Percentiles rank a stretch among this genome's conserved stretches.
phyloP scores from a whole-genome alignment of 2,329 filamentous ascomycete genomes.

The Colletotrichum tabaci region DNA sequence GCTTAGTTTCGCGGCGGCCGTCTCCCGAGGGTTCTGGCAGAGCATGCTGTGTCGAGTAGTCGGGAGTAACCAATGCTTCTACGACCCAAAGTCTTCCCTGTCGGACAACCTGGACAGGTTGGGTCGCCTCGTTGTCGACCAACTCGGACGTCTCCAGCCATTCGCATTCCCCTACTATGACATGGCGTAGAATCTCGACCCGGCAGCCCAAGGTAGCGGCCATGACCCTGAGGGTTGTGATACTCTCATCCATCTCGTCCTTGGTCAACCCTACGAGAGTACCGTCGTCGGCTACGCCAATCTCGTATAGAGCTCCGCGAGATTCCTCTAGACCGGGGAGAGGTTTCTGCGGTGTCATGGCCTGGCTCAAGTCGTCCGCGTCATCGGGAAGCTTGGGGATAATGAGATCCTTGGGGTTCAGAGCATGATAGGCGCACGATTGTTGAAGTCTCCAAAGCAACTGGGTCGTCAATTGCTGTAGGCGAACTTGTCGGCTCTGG shows the following conservation, averaged over 20 bases:
- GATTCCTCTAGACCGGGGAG: constrained; percentile 92
- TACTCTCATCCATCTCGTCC: constrained; percentile 93
- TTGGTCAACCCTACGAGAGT: constrained; percentile 89
- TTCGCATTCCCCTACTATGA: constrained; percentile 89
- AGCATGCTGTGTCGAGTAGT: constrained; percentile 61
- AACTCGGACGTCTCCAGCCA: constrained; percentile 68
- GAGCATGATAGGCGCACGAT: constrained; percentile 91
- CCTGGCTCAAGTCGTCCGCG: constrained; percentile 60
- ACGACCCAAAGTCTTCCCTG: constrained; percentile 83
- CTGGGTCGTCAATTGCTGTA: constrained; percentile 95
- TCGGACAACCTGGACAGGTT: constrained; percentile 45
- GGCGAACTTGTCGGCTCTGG: constrained; percentile 84
- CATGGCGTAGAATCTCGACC: constrained; percentile 84
- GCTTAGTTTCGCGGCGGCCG: constrained; percentile 22
- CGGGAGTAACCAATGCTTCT: constrained; percentile 89
- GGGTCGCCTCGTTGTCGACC: constrained; percentile 47
- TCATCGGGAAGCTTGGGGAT: constrained; percentile 82
- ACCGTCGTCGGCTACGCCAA: constrained; percentile 95
- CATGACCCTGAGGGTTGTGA: constrained; percentile 89
- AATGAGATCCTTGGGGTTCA: constrained; percentile 81
- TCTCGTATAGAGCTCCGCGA: constrained; percentile 93
- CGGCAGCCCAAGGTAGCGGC: constrained; percentile 91
- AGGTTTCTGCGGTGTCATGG: constrained; percentile 68
- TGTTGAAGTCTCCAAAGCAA: constrained; percentile 95
- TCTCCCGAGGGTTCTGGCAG: constrained; percentile 43